Percentiles rank a stretch among this genome's conserved stretches.
phyloP scores from a whole-genome alignment of 495 filamentous ascomycete species.

The Barbatosphaeria neglecta region DNA sequence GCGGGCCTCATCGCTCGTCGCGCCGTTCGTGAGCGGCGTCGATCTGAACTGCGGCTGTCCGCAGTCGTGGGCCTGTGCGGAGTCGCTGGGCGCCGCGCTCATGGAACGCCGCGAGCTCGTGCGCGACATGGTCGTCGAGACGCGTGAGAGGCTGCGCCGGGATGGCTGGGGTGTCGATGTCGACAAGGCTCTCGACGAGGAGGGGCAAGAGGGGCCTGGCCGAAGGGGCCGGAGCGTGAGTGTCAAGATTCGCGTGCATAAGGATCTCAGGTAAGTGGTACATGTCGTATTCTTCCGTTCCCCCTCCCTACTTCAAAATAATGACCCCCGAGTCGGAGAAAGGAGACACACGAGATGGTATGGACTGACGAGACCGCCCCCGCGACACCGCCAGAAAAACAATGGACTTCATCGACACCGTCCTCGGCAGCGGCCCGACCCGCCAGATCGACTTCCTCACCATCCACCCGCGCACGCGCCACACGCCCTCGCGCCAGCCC shows the following conservation, averaged over 20 bases:
- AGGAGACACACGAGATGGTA: not conserved
- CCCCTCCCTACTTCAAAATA: too few relatives aligned
- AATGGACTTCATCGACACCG: constrained; percentile 37
- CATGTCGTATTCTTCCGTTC: too few relatives aligned
- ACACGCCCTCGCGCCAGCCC: constrained; percentile 41
- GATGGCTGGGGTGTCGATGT: constrained; percentile 33
- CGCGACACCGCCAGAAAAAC: constrained; percentile 18
- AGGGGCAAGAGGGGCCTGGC: constrained; percentile 17
- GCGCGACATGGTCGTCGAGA: constrained; percentile 44
- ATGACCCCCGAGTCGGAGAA: not conserved
- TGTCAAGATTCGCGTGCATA: constrained; percentile 56
- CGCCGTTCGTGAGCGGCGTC: constrained; percentile 48
- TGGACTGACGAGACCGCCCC: not conserved
- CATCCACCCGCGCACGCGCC: constrained; percentile 48
- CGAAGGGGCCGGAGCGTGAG: constrained; percentile 36
- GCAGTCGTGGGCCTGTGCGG: constrained; percentile 55
- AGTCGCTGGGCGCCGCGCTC: constrained; percentile 48
- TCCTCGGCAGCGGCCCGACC: constrained; percentile 22
- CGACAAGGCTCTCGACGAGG: constrained; percentile 18
- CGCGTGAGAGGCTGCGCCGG: constrained; percentile 26
- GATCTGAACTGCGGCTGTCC: constrained; percentile 62
- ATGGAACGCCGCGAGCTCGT: constrained; percentile 51
- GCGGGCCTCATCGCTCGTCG: constrained; percentile 46
- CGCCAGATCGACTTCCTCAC: constrained; percentile 49
- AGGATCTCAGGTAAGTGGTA: constrained; percentile 35